Percentiles rank a stretch among this genome's conserved stretches.
These are phyloP conservation scores for Neurospora tetraspora DNA, from an alignment of 495 filamentous ascomycete species.

Conservation along the genomic window DNA sequence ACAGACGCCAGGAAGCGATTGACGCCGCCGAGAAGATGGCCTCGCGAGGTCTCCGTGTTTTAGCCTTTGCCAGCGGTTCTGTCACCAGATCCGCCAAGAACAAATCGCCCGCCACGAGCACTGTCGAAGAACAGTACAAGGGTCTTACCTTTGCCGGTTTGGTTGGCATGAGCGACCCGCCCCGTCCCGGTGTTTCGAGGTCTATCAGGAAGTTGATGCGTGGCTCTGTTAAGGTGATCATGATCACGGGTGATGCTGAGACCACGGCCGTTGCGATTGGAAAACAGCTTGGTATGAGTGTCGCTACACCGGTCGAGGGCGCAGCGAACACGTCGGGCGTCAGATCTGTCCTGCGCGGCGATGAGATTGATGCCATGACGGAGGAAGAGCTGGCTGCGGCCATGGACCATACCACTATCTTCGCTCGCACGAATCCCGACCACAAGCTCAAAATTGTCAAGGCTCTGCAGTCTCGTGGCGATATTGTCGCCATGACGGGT, in stretches of 20 bases:
- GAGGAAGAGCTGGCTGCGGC: conserved; percentile 71
- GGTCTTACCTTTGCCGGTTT: conserved; percentile 83
- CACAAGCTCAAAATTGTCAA: conserved; percentile 96
- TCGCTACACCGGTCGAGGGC: conserved; percentile 36
- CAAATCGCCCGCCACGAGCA: conserved; percentile 31
- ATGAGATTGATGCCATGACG: conserved; percentile 85
- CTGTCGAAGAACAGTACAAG: conserved; percentile 64
- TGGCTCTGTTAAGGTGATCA: conserved; percentile 90
- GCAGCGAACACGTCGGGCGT: conserved; percentile 35
- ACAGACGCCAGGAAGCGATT: conserved; percentile 60
- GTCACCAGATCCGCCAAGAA: conserved; percentile 27
- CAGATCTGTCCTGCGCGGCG: conserved; percentile 72
- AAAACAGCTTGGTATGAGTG: conserved; percentile 83
- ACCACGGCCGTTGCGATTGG: conserved; percentile 90
- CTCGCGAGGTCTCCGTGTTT: conserved; percentile 76
- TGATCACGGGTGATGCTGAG: conserved; percentile 97
- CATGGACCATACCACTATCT: conserved; percentile 82
- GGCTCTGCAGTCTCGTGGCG: conserved; percentile 83
- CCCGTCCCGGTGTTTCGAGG: conserved; percentile 76
- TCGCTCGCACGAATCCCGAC: conserved; percentile 90
- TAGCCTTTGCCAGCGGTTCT: conserved; percentile 82
- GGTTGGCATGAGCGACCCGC: conserved; percentile 95
- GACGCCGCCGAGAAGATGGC: conserved; percentile 87
- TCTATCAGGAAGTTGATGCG: conserved; percentile 86
- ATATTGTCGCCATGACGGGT: conserved; percentile 98